Percentiles rank a stretch among this genome's conserved stretches.
Conservation (phyloP, 2,329 filamentous ascomycete species). For the Hirsutella thompsonii region DNA sequence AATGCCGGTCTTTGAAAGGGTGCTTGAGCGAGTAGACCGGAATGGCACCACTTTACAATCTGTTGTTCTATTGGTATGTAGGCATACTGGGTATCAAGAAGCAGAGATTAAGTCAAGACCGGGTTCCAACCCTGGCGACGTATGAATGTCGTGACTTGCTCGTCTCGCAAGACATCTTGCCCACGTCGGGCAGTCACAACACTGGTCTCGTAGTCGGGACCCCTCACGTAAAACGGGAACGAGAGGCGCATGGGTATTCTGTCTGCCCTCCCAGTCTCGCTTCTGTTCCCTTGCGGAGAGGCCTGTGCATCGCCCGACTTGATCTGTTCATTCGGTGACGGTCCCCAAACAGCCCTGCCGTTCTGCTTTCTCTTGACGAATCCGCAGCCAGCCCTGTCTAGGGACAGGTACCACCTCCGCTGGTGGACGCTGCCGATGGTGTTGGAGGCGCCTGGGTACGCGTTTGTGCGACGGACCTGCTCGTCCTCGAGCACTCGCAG, state of each 20-base stretch:
- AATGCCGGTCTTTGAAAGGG: no score
- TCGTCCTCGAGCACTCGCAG: conserved; percentile 35
- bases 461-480: conserved; percentile 45
- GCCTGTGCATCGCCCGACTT: no score
- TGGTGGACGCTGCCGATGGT: conserved; percentile 55
- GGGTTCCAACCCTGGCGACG: conserved; percentile 47
- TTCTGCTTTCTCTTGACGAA: conserved; percentile 28
- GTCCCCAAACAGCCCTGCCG: conserved; percentile 6
- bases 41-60: no score
- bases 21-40: no score
- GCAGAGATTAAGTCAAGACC: conserved; percentile 20
- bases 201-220: conserved; percentile 49
- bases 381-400: conserved; percentile 47
- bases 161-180: conserved; percentile 46
- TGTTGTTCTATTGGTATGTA: not conserved
- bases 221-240: conserved; percentile 50
- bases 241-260: no score
- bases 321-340: no score
- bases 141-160: conserved; percentile 43
- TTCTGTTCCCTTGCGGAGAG: no score
- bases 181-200: conserved; percentile 50
- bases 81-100: not conserved
- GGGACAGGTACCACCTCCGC: conserved; percentile 50
- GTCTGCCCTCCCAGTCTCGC: no score
- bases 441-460: conserved; percentile 53